Evolutionary conservation across 306 rosid species (phyloP).

Genomic region (Herpetospermum pedunculosum): DNA sequence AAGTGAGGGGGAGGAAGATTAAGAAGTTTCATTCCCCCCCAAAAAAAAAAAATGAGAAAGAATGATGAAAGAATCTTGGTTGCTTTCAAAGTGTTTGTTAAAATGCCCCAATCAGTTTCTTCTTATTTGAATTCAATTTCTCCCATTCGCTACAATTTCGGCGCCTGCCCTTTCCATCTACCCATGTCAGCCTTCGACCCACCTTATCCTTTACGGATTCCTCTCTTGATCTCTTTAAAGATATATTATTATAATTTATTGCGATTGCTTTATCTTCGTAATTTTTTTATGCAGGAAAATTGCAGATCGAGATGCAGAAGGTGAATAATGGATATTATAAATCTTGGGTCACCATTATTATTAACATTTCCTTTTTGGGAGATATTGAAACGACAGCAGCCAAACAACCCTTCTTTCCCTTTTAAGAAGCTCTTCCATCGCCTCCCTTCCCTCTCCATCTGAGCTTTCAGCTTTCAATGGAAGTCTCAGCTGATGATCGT

Average conservation of each 20-base stretch:
- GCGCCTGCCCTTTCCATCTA: not conserved
- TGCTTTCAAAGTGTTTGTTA: conserved; percentile 3
- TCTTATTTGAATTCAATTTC: not conserved
- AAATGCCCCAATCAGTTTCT: not conserved
- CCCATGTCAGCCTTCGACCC: conserved; percentile 1
- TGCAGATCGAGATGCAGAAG: conserved; percentile 9
- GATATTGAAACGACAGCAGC: conserved; percentile 19
- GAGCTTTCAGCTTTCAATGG: conserved; percentile 47
- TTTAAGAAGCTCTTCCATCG: conserved; percentile 25
- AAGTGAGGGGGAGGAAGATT: conserved; percentile 4
- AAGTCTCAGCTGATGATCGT: conserved; percentile 53
- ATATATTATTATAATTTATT: not conserved
- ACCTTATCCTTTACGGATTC: conserved; percentile 11
- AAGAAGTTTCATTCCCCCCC: not conserved
- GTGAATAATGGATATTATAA: too few species aligned
- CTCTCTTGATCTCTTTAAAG: not conserved
- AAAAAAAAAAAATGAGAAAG: not conserved
- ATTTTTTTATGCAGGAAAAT: not conserved
- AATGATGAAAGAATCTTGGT: not conserved
- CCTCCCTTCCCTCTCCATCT: conserved; percentile 12
- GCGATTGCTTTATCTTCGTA: not conserved
- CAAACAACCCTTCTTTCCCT: conserved; percentile 30
- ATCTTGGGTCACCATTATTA: not conserved
- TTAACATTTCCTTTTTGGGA: conserved; percentile 10
- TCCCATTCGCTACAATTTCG: conserved; percentile 3